Evolutionary conservation across 2,329 filamentous ascomycete genomes (phyloP).

Genomic region (Diaporthe aspalathi): DNA sequence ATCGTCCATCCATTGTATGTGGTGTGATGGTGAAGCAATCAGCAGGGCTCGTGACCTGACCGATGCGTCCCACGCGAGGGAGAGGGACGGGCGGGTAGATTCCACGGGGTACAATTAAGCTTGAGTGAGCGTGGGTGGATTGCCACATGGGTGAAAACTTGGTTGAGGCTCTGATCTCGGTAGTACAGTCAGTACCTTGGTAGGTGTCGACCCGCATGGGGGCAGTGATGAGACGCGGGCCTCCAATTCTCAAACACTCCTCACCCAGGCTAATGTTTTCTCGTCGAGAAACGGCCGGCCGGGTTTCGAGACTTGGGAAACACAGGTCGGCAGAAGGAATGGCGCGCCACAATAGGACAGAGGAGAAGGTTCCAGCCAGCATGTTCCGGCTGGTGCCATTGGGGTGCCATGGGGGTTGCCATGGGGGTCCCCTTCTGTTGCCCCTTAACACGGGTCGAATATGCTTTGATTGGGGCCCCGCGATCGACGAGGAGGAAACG

Average conservation of each 20-base stretch:
- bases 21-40: not conserved
- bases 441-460: conserved; percentile 22
- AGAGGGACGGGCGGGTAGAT: not conserved
- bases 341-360: too few relatives aligned
- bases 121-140: conserved; percentile 26
- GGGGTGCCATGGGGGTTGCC: conserved; percentile 12
- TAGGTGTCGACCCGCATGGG: conserved; percentile 28
- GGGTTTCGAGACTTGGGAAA: conserved; percentile 33
- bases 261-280: conserved; percentile 28
- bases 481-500: conserved; percentile 45
- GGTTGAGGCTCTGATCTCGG: conserved; percentile 33
- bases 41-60: conserved; percentile 23
- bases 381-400: conserved; percentile 42
- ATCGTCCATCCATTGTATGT: not conserved
- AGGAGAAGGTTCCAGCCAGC: conserved; percentile 49
- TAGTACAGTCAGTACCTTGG: conserved; percentile 8
- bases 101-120: conserved; percentile 26
- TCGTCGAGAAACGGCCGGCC: conserved; percentile 21
- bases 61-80: conserved; percentile 15
- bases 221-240: conserved; percentile 35
- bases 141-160: conserved; percentile 27
- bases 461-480: conserved; percentile 41
- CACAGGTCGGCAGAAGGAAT: conserved; percentile 43
- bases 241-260: conserved; percentile 35
- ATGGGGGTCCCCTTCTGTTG: conserved; percentile 27